Percentiles rank a stretch among this genome's conserved stretches.
phyloP scores from a whole-genome alignment of 139 green algal species.

The Pedinophyceae sp. region DNA sequence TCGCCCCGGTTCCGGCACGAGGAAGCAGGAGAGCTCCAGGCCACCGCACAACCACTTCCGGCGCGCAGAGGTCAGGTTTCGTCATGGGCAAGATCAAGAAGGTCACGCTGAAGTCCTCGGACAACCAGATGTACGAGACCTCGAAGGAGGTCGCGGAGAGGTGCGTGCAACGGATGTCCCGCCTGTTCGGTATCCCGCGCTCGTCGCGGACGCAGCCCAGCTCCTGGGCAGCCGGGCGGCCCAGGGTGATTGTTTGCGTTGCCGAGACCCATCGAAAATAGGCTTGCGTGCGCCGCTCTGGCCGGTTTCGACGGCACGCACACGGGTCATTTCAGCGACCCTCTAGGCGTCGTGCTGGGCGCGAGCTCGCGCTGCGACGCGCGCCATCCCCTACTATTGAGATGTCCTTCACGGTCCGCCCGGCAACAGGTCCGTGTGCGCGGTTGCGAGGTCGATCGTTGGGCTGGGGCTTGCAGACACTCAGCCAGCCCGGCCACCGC shows the following conservation, averaged over 20 bases:
- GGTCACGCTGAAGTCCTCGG: slow-evolving; percentile 24
- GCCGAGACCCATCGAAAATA: background rate
- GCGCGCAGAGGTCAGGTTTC: no score
- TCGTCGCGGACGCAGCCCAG: slow-evolving; percentile 16
- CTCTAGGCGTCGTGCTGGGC: background rate
- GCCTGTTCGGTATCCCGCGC: background rate
- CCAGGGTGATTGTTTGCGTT: background rate
- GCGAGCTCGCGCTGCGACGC: no score
- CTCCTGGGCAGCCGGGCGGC: background rate
- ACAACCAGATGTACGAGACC: slow-evolving; percentile 28
- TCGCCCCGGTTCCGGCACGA: no score
- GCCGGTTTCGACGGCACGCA: background rate
- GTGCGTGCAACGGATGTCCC: background rate
- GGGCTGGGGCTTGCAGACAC: no score
- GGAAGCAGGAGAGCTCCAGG: no score
- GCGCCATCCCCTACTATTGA: no score
- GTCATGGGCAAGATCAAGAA: no score
- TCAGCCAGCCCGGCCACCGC: no score
- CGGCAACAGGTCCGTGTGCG: no score
- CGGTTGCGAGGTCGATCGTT: no score
- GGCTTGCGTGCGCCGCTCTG: background rate
- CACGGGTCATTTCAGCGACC: background rate
- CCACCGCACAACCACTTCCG: no score
- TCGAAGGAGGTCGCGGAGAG: slow-evolving; percentile 16
- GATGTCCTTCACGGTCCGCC: no score